These are phyloP conservation scores for Globisporangium iwayamae DNA, from an alignment of 352 stramenopile species.

Conservation along the genomic window DNA sequence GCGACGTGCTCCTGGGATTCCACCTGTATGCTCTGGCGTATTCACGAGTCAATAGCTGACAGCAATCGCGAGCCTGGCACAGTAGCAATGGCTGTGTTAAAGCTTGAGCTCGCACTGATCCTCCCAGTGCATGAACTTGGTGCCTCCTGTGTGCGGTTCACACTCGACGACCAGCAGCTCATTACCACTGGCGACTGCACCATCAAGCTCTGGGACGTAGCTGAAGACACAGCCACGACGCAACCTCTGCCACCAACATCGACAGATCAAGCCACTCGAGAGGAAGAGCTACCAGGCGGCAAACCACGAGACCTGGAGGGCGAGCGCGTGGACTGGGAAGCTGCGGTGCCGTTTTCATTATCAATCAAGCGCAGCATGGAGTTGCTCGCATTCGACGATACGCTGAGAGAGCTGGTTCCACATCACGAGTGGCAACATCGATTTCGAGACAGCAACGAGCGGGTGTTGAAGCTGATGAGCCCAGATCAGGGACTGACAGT, in stretches of 20 bases:
- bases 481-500: neutral
- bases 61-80: too few species aligned
- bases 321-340: slow-evolving; percentile 30
- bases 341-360: slow-evolving; percentile 33
- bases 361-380: slow-evolving; percentile 32
- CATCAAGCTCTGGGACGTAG: slow-evolving; percentile 49
- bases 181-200: slow-evolving; percentile 37
- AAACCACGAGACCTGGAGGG: slow-evolving; percentile 2
- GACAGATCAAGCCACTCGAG: neutral
- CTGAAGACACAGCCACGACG: neutral
- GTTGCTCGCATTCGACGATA: slow-evolving; percentile 42
- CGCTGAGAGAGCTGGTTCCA: slow-evolving; percentile 24
- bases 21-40: slow-evolving; percentile 52
- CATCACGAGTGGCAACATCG: slow-evolving; percentile 46
- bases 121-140: slow-evolving; percentile 42
- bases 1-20: slow-evolving; percentile 60
- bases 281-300: neutral
- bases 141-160: slow-evolving; percentile 28
- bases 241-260: neutral
- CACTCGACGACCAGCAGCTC: slow-evolving; percentile 33
- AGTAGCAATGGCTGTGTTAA: neutral
- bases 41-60: neutral
- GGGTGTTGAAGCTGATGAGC: slow-evolving; percentile 16
- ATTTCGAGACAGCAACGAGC: neutral
- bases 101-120: slow-evolving; percentile 28